Conservation (phyloP, 2,329 filamentous ascomycete genomes). For the Pseudogymnoascus sp. region DNA sequence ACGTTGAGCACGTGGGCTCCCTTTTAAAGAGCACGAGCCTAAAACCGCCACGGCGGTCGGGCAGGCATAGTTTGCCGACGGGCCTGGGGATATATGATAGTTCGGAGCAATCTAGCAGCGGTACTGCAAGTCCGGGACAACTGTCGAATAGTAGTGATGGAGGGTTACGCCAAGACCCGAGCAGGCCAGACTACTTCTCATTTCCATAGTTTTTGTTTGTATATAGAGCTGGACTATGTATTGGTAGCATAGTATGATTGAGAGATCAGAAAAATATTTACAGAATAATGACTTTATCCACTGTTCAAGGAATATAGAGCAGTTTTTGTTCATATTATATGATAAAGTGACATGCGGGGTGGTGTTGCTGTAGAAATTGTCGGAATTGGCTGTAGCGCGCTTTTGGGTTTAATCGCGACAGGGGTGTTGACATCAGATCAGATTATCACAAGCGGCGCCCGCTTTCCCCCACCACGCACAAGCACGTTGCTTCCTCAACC, state of each 20-base stretch:
- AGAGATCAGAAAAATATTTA: background rate
- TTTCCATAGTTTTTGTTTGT: conserved; percentile 5
- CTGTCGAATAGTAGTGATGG: conserved; percentile 1
- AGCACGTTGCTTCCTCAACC: background rate
- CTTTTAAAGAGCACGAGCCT: conserved; percentile 33
- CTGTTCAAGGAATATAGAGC: background rate
- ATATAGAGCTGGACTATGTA: conserved; percentile 4
- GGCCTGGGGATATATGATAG: background rate
- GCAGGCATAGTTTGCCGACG: background rate
- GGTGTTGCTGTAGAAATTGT: conserved; percentile 16
- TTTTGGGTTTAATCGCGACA: conserved; percentile 4
- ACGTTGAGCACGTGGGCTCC: conserved; percentile 30
- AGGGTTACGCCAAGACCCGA: conserved; percentile 8
- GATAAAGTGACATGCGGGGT: conserved; percentile 18
- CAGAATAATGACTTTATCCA: background rate
- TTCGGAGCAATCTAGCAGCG: background rate
- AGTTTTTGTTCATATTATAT: background rate
- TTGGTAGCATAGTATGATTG: background rate
- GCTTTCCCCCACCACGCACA: conserved; percentile 8
- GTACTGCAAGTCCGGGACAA: background rate
- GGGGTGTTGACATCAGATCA: conserved; percentile 9
- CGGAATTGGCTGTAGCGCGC: background rate
- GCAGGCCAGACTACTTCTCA: conserved; percentile 1
- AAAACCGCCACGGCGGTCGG: conserved; percentile 20
- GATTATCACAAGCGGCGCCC: conserved; percentile 9